phyloP scores from a whole-genome alignment of 768 basidiomycete species.

The Auricularia sp. region DNA sequence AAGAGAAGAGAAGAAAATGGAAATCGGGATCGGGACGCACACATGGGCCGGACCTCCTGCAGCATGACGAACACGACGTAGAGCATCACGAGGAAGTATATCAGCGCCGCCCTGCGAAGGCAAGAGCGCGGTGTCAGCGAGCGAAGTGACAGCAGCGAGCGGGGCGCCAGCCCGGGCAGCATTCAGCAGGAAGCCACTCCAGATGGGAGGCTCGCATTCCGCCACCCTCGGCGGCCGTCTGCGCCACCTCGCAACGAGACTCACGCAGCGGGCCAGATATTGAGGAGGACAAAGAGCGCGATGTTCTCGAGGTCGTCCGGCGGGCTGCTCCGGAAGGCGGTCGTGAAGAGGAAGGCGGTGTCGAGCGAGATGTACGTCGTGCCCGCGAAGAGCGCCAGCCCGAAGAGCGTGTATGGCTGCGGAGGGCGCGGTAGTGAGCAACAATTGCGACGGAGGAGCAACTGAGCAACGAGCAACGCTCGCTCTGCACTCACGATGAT shows the following conservation, averaged over 20 bases:
- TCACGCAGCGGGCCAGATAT: constrained; percentile 75
- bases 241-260: neutral
- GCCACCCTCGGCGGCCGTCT: no score
- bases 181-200: no score
- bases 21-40: constrained; percentile 18
- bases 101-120: constrained; percentile 41
- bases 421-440: neutral
- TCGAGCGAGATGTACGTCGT: constrained; percentile 83
- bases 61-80: constrained; percentile 71
- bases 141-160: no score
- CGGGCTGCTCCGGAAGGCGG: constrained; percentile 31
- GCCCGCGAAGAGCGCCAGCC: constrained; percentile 50
- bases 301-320: constrained; percentile 49
- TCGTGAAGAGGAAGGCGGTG: constrained; percentile 56
- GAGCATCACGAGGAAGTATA: constrained; percentile 68
- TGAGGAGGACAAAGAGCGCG: constrained; percentile 70
- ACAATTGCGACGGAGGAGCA: neutral
- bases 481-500: constrained; percentile 40
- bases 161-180: no score
- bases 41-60: constrained; percentile 69
- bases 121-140: neutral
- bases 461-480: no score
- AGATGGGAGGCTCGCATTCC: no score
- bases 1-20: neutral
- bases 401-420: constrained; percentile 55